phyloP scores from a whole-genome alignment of 768 basidiomycete genomes.

The Crucibulum laeve region DNA sequence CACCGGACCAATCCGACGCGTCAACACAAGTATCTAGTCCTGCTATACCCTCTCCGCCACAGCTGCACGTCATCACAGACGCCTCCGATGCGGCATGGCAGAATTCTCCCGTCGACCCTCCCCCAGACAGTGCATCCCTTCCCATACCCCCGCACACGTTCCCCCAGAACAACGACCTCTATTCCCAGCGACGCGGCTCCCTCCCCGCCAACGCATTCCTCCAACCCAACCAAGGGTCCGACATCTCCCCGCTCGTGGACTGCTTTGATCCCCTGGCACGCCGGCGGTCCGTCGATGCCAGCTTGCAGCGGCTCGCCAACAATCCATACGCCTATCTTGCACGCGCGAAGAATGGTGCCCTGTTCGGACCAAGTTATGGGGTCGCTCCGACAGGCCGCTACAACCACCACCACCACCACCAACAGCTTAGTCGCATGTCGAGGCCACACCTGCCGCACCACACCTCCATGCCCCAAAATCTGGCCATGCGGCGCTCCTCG shows the following conservation, averaged over 20 bases:
- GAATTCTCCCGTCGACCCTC: slow-evolving; percentile 29
- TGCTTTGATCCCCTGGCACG: slow-evolving; percentile 37
- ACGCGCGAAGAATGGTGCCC: slow-evolving; percentile 46
- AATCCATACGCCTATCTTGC: slow-evolving; percentile 49
- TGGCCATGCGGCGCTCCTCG: slow-evolving; percentile 35
- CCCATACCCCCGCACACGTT: slow-evolving; percentile 15
- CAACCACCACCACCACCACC: slow-evolving; percentile 18
- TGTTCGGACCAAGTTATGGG: slow-evolving; percentile 33
- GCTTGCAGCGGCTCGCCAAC: slow-evolving; percentile 42
- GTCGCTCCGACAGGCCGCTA: slow-evolving; percentile 27
- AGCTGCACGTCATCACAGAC: slow-evolving; percentile 35
- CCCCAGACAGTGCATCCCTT: slow-evolving; percentile 28
- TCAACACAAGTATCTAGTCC: slow-evolving; percentile 23
- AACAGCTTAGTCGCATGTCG: too few species aligned
- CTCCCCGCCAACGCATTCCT: slow-evolving; percentile 43
- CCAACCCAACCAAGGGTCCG: slow-evolving; percentile 20
- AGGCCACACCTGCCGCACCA: slow-evolving; percentile 14
- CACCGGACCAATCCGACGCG: slow-evolving; percentile 7
- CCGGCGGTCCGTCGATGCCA: slow-evolving; percentile 42
- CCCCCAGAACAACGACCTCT: slow-evolving; percentile 17
- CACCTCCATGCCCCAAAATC: slow-evolving; percentile 30
- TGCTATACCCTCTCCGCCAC: slow-evolving; percentile 31
- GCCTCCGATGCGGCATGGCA: slow-evolving; percentile 18
- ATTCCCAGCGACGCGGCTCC: slow-evolving; percentile 47
- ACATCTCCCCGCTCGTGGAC: slow-evolving; percentile 35